Base-by-base conservation (phyloP, 75 land plant species). In the Picea sitchensis region DNA sequence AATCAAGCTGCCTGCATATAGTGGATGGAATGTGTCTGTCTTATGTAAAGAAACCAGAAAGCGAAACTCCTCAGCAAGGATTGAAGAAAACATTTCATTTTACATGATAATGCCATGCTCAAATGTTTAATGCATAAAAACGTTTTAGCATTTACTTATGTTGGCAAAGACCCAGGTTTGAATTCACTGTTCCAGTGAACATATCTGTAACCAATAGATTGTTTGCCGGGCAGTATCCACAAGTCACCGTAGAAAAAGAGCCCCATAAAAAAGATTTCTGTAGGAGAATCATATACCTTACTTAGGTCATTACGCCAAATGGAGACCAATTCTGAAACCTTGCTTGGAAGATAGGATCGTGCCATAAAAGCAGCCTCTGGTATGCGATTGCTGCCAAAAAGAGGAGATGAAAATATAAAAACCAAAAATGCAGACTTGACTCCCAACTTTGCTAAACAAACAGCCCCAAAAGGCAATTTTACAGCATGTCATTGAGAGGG, bases 281-380 rank as follows among this genome's bases (percentile, higher is more conserved):
- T 2, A 38, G 23, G n/a, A 59, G 54, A 47, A 34, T 34, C 23
- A 3, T 11, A 61, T 63, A 95, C 99, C 94, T 96, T 96, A 31
- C 81, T 89, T 41, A 96, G 86, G 82, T 96, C 94, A 77, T 91
- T 88, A 74, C 92, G 92, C 99, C 99, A 96, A 64, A 88, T 75
- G 38, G 81, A 76, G 14, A 93, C 91, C 31, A 96, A 87, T 78
- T 91, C 95, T 67, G 99, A 92, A 20, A 95, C 99, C 82, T 95
- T 93, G 85, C 99, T 96, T 69, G 99, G 99, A 61, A 96, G 90
- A 84, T 96, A 96, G 12, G 99, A 89, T 20, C 99, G 80, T 54
- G 99, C 98, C 95, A 96, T 92, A 81, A 96, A 88, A 78, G 99
- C 99, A 83, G 99, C 99, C 79, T 96, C 99, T 56, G 99, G 99